Evolutionary conservation across 306 rosid species (phyloP).

Genomic region (Ceratonia siliqua): DNA sequence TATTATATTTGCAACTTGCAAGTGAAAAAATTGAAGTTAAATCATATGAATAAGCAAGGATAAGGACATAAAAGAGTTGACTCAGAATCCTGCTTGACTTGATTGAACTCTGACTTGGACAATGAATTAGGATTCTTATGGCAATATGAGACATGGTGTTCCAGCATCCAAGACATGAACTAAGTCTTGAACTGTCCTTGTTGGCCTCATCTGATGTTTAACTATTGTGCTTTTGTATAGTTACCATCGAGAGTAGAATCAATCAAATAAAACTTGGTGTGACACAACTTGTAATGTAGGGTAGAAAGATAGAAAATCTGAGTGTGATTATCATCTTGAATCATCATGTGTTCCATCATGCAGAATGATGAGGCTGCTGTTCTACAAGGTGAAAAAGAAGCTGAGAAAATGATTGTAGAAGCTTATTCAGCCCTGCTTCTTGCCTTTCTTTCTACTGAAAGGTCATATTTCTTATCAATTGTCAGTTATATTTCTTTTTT

Average conservation of each 20-base stretch:
- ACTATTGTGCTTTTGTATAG: slow-evolving; percentile 7
- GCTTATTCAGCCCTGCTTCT: slow-evolving; percentile 58
- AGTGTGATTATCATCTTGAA: slow-evolving; percentile 7
- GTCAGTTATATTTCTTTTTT: too few relatives aligned
- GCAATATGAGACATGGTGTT: neutral
- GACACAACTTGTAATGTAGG: neutral
- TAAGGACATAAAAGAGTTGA: neutral
- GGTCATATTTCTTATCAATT: slow-evolving; percentile 35
- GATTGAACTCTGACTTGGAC: slow-evolving; percentile 11
- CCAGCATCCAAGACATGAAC: neutral
- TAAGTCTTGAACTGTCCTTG: neutral
- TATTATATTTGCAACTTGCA: neutral
- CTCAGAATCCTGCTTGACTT: neutral
- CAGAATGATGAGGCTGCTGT: slow-evolving; percentile 85
- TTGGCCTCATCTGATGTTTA: slow-evolving; percentile 16
- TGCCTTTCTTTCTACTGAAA: slow-evolving; percentile 59
- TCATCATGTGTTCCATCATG: slow-evolving; percentile 38
- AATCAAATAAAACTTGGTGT: neutral
- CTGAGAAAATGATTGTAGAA: slow-evolving; percentile 68
- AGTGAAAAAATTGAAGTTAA: neutral
- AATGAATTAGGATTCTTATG: slow-evolving; percentile 13
- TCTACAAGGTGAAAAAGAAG: slow-evolving; percentile 92
- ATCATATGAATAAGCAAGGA: slow-evolving; percentile 2
- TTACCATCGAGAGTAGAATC: slow-evolving; percentile 9
- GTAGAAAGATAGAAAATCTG: neutral